Percentiles rank a stretch among this genome's conserved stretches.
phyloP scores from a whole-genome alignment of 2,329 filamentous ascomycete species.

The Zalaria obscura region DNA sequence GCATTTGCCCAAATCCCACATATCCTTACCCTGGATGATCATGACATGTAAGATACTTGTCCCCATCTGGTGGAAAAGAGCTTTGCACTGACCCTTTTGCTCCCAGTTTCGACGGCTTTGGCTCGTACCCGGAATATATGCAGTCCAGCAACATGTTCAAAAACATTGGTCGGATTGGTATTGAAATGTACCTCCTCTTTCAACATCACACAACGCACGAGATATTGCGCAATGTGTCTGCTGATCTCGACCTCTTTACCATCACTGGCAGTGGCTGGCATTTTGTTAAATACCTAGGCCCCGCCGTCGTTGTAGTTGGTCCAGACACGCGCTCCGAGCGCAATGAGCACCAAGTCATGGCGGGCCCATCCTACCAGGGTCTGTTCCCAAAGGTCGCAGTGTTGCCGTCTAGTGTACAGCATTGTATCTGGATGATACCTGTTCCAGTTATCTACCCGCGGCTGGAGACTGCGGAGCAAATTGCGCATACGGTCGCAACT shows the following conservation, averaged over 20 bases:
- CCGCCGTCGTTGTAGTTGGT: conserved; percentile 77
- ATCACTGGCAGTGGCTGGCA: conserved; percentile 97
- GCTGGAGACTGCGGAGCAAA: conserved; percentile 77
- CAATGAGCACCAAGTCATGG: conserved; percentile 82
- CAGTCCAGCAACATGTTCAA: conserved; percentile 96
- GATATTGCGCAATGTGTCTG: conserved; percentile 75
- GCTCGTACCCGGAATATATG: conserved; percentile 97
- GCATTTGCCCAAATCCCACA: conserved; percentile 97
- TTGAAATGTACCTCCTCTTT: conserved; percentile 96
- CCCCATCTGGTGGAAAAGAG: conserved; percentile 5
- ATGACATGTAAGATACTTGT: conserved; percentile 73
- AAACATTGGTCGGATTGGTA: conserved; percentile 88
- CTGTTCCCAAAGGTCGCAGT: conserved; percentile 91
- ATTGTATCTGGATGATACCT: conserved; percentile 91
- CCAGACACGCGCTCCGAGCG: conserved; percentile 86
- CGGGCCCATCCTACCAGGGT: conserved; percentile 91
- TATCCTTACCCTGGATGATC: conserved; percentile 83
- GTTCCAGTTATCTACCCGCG: conserved; percentile 85
- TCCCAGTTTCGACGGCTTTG: conserved; percentile 82
- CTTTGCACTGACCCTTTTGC: not conserved
- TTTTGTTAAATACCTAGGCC: conserved; percentile 92
- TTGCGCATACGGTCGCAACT: conserved; percentile 81
- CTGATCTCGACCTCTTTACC: conserved; percentile 86
- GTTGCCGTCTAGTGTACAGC: conserved; percentile 82
- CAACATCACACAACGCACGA: conserved; percentile 95